A percentile compares a stretch with the other conserved stretches of the same genome.
phyloP scores from a whole-genome alignment of 345 rosid species.

The Pugionium dolabratum region DNA sequence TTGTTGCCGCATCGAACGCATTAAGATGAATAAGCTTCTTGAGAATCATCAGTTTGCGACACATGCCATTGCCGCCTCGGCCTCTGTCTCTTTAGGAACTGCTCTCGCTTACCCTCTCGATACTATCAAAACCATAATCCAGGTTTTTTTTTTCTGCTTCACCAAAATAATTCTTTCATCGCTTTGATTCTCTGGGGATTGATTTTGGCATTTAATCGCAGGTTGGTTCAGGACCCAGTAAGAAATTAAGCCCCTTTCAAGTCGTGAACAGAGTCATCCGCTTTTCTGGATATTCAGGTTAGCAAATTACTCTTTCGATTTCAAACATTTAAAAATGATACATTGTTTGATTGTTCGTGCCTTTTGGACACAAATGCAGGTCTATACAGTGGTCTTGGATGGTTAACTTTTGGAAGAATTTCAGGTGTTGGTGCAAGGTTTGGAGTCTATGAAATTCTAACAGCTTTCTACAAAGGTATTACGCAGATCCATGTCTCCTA shows the following conservation, averaged over 20 bases:
- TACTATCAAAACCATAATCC: constrained; percentile 73
- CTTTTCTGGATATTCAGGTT: constrained; percentile 56
- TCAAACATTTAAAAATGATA: not conserved
- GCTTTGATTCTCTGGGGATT: not conserved
- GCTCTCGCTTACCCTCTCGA: constrained; percentile 81
- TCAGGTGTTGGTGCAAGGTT: constrained; percentile 76
- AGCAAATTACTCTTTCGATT: constrained; percentile 3
- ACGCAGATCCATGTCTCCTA: constrained; percentile 7
- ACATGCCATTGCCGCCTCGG: constrained; percentile 75
- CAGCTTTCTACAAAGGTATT: constrained; percentile 85
- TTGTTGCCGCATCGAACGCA: not conserved
- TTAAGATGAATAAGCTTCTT: constrained; percentile 47
- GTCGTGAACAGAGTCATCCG: constrained; percentile 58
- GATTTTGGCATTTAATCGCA: constrained; percentile 37
- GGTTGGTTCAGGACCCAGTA: constrained; percentile 80
- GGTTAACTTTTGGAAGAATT: constrained; percentile 64
- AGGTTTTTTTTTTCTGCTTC: constrained; percentile 49
- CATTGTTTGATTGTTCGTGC: not conserved
- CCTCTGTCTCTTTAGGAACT: constrained; percentile 70
- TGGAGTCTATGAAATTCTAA: constrained; percentile 75
- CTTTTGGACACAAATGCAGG: constrained; percentile 48
- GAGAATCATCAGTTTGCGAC: constrained; percentile 71
- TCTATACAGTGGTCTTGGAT: constrained; percentile 74
- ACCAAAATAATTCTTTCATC: not conserved
- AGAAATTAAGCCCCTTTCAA: constrained; percentile 51